phyloP scores from a whole-genome alignment of 192 early-diverging fungal species.

The Podila clonocystis region DNA sequence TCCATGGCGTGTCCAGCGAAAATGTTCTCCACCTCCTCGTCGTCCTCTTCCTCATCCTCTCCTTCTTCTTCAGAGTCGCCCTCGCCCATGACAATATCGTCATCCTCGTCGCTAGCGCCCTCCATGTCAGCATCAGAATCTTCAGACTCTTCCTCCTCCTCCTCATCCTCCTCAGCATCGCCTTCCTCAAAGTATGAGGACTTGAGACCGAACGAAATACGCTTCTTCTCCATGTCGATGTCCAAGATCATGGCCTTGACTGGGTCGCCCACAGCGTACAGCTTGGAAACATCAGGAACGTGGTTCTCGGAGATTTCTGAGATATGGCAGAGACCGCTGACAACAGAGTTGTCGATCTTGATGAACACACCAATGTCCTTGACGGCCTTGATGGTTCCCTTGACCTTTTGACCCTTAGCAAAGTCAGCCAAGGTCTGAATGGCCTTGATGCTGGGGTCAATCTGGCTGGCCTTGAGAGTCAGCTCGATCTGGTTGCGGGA shows the following conservation, averaged over 20 bases:
- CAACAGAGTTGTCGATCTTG: slow-evolving; percentile 74
- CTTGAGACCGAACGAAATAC: slow-evolving; percentile 83
- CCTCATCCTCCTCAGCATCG: slow-evolving; percentile 56
- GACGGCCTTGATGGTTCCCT: slow-evolving; percentile 79
- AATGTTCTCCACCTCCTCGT: slow-evolving; percentile 39
- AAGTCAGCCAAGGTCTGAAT: slow-evolving; percentile 72
- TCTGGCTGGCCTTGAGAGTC: slow-evolving; percentile 57
- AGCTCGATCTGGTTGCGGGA: slow-evolving; percentile 36
- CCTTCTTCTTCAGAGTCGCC: slow-evolving; percentile 18
- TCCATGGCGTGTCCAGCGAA: slow-evolving; percentile 47
- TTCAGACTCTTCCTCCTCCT: slow-evolving; percentile 14
- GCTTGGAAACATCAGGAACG: slow-evolving; percentile 71
- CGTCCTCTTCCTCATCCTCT: slow-evolving; percentile 45
- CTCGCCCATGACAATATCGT: slow-evolving; percentile 20
- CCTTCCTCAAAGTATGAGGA: slow-evolving; percentile 81
- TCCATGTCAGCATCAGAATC: slow-evolving; percentile 14
- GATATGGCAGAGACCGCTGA: slow-evolving; percentile 88
- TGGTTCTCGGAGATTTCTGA: slow-evolving; percentile 86
- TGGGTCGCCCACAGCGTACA: slow-evolving; percentile 86
- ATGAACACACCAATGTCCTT: slow-evolving; percentile 86
- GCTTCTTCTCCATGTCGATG: slow-evolving; percentile 74
- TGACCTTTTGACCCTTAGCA: slow-evolving; percentile 76
- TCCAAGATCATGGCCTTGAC: slow-evolving; percentile 85
- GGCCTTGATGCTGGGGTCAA: slow-evolving; percentile 80
- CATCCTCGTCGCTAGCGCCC: background rate